Evolutionary conservation across 345 rosid species (phyloP).

Genomic region (Abelmoschus esculentus): DNA sequence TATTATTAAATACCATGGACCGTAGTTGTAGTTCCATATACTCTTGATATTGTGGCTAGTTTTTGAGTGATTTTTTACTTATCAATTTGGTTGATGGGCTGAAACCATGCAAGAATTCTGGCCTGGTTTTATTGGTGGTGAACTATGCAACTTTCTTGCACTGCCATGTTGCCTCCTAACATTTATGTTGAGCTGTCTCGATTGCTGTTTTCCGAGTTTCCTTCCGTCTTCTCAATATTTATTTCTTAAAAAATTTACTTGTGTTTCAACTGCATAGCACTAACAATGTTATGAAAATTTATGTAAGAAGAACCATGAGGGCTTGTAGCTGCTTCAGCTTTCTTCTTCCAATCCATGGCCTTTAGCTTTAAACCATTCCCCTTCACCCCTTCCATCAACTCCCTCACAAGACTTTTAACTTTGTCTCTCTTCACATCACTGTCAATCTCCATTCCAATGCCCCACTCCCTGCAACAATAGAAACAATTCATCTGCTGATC

Average conservation of each 20-base stretch:
- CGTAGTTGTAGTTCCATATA: background rate
- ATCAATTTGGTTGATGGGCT: constrained; percentile 1
- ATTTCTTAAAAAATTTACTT: background rate
- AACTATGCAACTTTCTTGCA: constrained; percentile 10
- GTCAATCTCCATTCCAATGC: constrained; percentile 18
- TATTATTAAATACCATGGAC: constrained; percentile 28
- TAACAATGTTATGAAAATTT: constrained; percentile 10
- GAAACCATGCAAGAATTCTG: constrained; percentile 4
- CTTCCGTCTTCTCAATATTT: background rate
- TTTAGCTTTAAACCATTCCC: background rate
- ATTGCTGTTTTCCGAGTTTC: too few relatives aligned
- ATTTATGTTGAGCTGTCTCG: background rate
- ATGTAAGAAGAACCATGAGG: background rate
- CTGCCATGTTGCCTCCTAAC: background rate
- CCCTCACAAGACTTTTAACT: background rate
- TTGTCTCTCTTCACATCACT: background rate
- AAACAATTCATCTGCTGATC: constrained; percentile 19
- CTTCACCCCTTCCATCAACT: constrained; percentile 8
- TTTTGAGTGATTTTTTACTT: background rate
- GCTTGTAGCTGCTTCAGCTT: constrained; percentile 3
- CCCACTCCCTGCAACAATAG: constrained; percentile 15
- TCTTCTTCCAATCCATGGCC: constrained; percentile 1
- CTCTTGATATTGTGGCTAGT: background rate
- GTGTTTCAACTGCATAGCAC: background rate
- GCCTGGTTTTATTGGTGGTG: background rate